These are phyloP conservation scores for Prunus mongolica DNA, from an alignment of 306 rosid species.

Conservation along the genomic window DNA sequence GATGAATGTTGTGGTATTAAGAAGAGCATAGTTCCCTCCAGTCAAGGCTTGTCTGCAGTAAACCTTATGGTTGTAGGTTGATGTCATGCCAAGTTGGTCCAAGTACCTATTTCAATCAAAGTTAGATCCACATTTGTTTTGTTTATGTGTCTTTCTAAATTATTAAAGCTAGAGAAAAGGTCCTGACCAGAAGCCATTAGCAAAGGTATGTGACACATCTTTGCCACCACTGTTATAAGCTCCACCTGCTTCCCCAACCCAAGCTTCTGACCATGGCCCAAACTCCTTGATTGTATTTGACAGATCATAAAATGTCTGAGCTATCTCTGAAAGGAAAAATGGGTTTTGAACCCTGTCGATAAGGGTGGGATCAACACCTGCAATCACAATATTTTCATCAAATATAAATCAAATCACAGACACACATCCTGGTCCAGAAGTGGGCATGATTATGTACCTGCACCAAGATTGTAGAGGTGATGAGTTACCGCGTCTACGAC, in stretches of 20 bases:
- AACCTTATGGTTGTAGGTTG: conserved; percentile 48
- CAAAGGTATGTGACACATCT: conserved; percentile 57
- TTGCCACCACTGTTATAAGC: conserved; percentile 74
- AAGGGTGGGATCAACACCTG: conserved; percentile 50
- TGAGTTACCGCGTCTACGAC: conserved; percentile 54
- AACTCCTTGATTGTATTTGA: conserved; percentile 16
- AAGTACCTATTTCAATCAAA: conserved; percentile 40
- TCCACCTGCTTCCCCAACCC: conserved; percentile 84
- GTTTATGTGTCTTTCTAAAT: not conserved
- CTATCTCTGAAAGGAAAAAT: conserved; percentile 32
- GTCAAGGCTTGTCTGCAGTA: conserved; percentile 59
- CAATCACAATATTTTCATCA: not conserved
- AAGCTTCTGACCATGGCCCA: conserved; percentile 43
- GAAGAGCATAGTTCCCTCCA: conserved; percentile 68
- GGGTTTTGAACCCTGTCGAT: conserved; percentile 55
- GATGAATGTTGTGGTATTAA: conserved; percentile 52
- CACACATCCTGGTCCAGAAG: too few relatives aligned
- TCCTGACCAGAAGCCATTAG: conserved; percentile 53
- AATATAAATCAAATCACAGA: not conserved
- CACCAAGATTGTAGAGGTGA: conserved; percentile 73
- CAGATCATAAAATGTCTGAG: conserved; percentile 39
- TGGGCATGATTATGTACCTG: conserved; percentile 26
- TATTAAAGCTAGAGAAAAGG: not conserved
- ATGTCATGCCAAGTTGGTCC: conserved; percentile 67
- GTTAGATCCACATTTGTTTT: not conserved